Percentiles rank a stretch among this genome's conserved stretches.
These are phyloP conservation scores for Sarocladium strictum DNA, from an alignment of 2,329 filamentous ascomycete genomes.

Conservation along the genomic window DNA sequence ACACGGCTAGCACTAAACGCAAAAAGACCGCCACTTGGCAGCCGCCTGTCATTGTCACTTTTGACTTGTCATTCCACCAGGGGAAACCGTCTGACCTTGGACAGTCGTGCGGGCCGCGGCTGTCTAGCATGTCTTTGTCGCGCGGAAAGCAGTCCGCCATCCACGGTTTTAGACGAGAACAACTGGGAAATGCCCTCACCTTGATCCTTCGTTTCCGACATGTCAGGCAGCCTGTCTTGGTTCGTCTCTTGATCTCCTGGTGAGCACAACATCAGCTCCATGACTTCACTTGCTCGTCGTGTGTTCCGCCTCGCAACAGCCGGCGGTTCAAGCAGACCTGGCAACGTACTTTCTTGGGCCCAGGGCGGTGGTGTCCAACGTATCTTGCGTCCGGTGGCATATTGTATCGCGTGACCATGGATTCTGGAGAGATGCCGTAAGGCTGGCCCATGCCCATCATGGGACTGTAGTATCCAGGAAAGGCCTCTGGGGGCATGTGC, in stretches of 20 bases:
- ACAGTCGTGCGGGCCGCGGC: neutral
- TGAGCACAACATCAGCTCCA: conserved; percentile 18
- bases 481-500: conserved; percentile 4
- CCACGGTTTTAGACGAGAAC: neutral
- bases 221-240: conserved; percentile 57
- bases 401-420: neutral
- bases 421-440: neutral
- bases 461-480: conserved; percentile 3
- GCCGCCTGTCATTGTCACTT: neutral
- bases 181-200: conserved; percentile 34
- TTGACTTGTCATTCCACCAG: neutral
- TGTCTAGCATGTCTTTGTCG: neutral
- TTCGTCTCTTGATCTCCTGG: conserved; percentile 57
- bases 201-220: conserved; percentile 58
- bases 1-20: neutral
- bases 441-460: conserved; percentile 26
- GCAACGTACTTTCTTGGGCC: conserved; percentile 5
- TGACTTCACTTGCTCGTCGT: neutral
- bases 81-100: neutral
- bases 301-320: neutral
- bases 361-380: neutral
- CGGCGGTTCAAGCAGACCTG: neutral
- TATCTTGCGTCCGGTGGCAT: conserved; percentile 5
- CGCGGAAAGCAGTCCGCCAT: neutral
- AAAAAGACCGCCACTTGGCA: conserved; percentile 1